A percentile compares a stretch with the other conserved stretches of the same genome.
Evolutionary conservation across 176 grass and related monocot genomes (phyloP).

Genomic region (sorghum (Sorghum bicolor)): Sorghum_bicolor_NCBIv3 NC_012876.2:59998001-59998500

Average conservation of each 20-base stretch:
- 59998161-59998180: not conserved
- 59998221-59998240: not conserved
- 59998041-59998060: not conserved
- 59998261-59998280: not conserved
- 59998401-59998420: not conserved
- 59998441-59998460: not conserved
- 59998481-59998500: not conserved
- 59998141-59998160: not conserved
- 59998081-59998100: not conserved
- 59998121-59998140: slow-evolving; percentile 26
- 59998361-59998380: not conserved
- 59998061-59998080: not conserved
- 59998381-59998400: not conserved
- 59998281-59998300: not conserved
- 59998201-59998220: not conserved
- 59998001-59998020: not conserved
- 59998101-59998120: not conserved
- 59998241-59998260: not conserved
- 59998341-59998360: not conserved
- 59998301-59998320: not conserved
- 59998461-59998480: not conserved
- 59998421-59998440: not conserved
- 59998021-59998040: slow-evolving; percentile 20
- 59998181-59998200: not conserved
- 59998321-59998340: not conserved